Evolutionary conservation across 2,329 filamentous ascomycete species (phyloP), one percentile per base, ranked within the genome.

Genomic region (Cytospora schulzeri): DNA sequence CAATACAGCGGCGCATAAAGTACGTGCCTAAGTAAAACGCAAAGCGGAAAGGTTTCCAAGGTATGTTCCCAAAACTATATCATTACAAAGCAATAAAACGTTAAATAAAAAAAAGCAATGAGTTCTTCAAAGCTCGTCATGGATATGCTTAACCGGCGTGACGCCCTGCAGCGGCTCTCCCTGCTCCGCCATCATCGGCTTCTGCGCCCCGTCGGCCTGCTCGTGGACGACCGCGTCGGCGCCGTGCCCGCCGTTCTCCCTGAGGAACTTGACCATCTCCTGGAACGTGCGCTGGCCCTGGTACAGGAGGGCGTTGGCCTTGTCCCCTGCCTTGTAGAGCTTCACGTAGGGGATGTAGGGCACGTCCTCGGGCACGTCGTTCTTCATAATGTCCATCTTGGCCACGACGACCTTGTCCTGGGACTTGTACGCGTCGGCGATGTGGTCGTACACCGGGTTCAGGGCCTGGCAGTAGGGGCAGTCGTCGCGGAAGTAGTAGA

Each of bases 391-490:
- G 75, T 99, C 95, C 71, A 99, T 90, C 90, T 99, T 99, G 80
- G 93, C 94, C 75, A 99, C 91, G 73, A 95, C 84, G 66, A 99
- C 91, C 80, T 92, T 88, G 80, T 88, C 83, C 77, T 90, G 90
- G 79, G 88, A 90, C 71, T 87, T 83, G 81, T 93, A 97, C 66
- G 88, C 84, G 67, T 84, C 79, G 62, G 87, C 95, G 66, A 99
- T 91, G 78, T 97, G 92, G 69, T 99, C 95, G 79, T 97, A 99
- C 79, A 97, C 90, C 73, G 95, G 94, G 62, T 94, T 93, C 68
- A 99, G 90, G 78, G 88, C 93, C 87, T 97, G 97, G 92, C 95
- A 99, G 88, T 99, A 95, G 71, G 95, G 95, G 78, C 95, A 99
- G 94, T 95, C 98, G 69, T 95, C 94, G 66, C 95, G 95, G 83